phyloP scores from a whole-genome alignment of 2,329 filamentous ascomycete species.

The Cylindrodendrum hubeiense region DNA sequence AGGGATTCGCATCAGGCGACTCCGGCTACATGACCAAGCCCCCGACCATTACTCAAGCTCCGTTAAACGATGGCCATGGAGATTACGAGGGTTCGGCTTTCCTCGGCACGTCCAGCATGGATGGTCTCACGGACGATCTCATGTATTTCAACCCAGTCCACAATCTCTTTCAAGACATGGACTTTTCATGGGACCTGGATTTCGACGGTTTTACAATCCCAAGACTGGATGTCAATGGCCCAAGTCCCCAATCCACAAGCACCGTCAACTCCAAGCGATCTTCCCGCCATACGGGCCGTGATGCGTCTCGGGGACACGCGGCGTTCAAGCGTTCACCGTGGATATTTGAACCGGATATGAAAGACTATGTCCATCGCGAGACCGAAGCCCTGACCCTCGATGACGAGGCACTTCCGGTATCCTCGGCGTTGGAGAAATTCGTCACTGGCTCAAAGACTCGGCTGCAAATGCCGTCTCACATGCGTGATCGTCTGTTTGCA shows the following conservation, averaged over 20 bases:
- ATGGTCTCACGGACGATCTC: conserved; percentile 26
- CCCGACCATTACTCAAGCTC: conserved; percentile 21
- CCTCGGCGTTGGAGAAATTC: conserved; percentile 11
- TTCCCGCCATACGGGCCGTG: conserved; percentile 29
- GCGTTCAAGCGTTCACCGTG: conserved; percentile 30
- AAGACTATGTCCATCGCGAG: conserved; percentile 19
- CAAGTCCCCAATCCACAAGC: conserved; percentile 28
- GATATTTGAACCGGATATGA: conserved; percentile 31
- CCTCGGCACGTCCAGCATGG: conserved; percentile 28
- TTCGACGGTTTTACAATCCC: conserved; percentile 33
- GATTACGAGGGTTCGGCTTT: conserved; percentile 35
- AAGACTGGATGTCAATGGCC: conserved; percentile 19
- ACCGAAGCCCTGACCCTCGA: conserved; percentile 15
- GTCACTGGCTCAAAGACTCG: conserved; percentile 10
- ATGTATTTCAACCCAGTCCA: conserved; percentile 31
- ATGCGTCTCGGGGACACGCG: conserved; percentile 23
- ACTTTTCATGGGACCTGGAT: conserved; percentile 37
- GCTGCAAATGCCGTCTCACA: conserved; percentile 25
- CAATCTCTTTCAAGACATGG: conserved; percentile 35
- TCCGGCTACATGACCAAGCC: conserved; percentile 31
- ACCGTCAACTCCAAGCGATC: conserved; percentile 31
- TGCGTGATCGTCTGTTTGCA: conserved; percentile 40
- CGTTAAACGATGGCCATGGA: conserved; percentile 26
- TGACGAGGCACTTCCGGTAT: conserved; percentile 15
- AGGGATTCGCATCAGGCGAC: conserved; percentile 32